Evolutionary conservation across 2,329 filamentous ascomycete species (phyloP).

Genomic region (Falciphora oryzae): DNA sequence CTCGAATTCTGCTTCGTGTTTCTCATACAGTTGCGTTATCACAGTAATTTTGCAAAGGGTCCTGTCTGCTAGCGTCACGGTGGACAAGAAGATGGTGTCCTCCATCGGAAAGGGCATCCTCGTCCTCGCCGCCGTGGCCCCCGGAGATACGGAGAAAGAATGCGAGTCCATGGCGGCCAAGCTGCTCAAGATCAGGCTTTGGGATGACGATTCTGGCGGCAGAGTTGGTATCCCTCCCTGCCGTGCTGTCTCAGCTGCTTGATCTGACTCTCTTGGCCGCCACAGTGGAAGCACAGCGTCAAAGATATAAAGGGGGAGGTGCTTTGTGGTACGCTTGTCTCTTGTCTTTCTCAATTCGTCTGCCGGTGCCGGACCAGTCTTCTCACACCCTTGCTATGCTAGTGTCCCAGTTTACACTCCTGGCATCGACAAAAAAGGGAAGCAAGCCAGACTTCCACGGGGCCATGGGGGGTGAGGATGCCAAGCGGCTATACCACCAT

Average conservation of each 20-base stretch:
- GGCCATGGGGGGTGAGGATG: constrained; percentile 72
- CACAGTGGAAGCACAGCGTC: constrained; percentile 84
- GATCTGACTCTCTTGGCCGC: constrained; percentile 17
- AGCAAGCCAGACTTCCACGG: constrained; percentile 94
- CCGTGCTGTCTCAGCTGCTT: neutral
- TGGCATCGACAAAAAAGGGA: constrained; percentile 91
- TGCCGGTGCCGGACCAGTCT: neutral
- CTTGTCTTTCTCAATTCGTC: neutral
- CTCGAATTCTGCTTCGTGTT: constrained; percentile 2
- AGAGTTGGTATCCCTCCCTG: constrained; percentile 41
- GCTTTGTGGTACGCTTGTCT: constrained; percentile 67
- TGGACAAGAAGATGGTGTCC: constrained; percentile 84
- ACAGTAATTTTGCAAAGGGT: constrained; percentile 89
- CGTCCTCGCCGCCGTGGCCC: constrained; percentile 86
- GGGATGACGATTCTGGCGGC: constrained; percentile 73
- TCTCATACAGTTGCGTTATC: constrained; percentile 15
- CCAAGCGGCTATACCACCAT: constrained; percentile 73
- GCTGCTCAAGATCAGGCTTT: constrained; percentile 83
- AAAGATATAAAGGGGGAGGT: constrained; percentile 86
- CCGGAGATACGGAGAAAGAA: constrained; percentile 85
- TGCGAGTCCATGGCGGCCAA: constrained; percentile 78
- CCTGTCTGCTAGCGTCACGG: constrained; percentile 89
- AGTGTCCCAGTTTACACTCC: constrained; percentile 96
- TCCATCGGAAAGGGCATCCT: constrained; percentile 86
- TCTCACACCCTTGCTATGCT: constrained; percentile 8